These are phyloP conservation scores for Colletotrichum abscissum DNA, from an alignment of 2,329 filamentous ascomycete genomes.

Conservation along the genomic window DNA sequence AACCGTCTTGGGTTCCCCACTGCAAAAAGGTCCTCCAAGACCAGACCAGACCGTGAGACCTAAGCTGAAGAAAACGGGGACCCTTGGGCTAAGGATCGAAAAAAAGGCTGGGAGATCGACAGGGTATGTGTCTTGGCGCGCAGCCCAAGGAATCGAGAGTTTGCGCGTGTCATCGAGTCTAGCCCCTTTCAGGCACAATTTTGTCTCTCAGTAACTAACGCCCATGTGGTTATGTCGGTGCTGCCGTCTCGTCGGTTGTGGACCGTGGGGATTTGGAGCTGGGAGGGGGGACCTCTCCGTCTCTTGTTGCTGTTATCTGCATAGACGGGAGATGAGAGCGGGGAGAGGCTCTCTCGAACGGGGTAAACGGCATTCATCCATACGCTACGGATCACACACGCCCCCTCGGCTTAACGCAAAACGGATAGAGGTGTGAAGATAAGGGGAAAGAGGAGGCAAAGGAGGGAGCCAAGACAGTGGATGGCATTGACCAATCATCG, in stretches of 20 bases:
- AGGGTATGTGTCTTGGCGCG: not conserved
- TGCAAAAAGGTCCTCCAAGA: not conserved
- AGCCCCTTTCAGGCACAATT: conserved; percentile 6
- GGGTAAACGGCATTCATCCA: no score
- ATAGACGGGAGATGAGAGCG: not conserved
- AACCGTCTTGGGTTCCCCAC: not conserved
- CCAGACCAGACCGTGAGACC: not conserved
- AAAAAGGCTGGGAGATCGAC: conserved; percentile 4
- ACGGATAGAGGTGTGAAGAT: not conserved
- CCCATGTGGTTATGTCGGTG: conserved; percentile 19
- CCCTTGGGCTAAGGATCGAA: conserved; percentile 5
- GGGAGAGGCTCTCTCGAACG: no score
- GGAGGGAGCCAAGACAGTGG: not conserved
- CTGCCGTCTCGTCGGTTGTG: not conserved
- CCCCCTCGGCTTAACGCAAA: not conserved
- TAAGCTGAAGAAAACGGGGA: conserved; percentile 24
- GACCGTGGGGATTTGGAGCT: not conserved
- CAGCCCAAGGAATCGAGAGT: conserved; percentile 28
- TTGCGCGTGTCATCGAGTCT: conserved; percentile 27
- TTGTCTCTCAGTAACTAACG: not conserved
- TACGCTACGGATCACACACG: not conserved
- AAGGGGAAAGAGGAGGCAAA: not conserved
- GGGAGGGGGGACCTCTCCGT: not conserved
- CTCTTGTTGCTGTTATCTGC: conserved; percentile 3
- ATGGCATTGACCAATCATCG: conserved; percentile 29